Conservation (phyloP, 345 rosid genomes). For the Geranium brycei region DNA sequence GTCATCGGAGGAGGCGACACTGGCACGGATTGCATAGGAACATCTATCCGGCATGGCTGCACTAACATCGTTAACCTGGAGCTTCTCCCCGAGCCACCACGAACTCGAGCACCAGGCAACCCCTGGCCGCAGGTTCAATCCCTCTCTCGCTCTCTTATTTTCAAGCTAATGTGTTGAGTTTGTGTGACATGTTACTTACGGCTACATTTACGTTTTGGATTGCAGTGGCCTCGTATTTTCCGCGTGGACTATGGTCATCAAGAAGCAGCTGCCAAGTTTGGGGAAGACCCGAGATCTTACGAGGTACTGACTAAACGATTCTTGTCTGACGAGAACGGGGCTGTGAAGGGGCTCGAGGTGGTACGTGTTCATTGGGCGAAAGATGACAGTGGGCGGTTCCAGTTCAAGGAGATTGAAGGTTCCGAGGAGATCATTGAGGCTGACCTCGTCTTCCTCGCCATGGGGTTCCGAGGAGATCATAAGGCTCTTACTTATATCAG, state of each 20-base stretch:
- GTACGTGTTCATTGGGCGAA: conserved; percentile 74
- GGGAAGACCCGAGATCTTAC: conserved; percentile 85
- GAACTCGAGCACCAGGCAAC: conserved; percentile 79
- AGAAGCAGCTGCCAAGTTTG: conserved; percentile 76
- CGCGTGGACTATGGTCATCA: conserved; percentile 96
- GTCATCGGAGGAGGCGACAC: conserved; percentile 99
- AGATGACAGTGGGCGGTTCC: conserved; percentile 74
- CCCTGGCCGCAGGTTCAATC: conserved; percentile 95
- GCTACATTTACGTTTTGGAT: neutral
- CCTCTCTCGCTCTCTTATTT: neutral
- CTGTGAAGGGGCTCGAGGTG: conserved; percentile 72
- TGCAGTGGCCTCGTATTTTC: conserved; percentile 94
- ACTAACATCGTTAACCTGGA: conserved; percentile 61
- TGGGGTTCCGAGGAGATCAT: conserved; percentile 79
- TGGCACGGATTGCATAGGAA: conserved; percentile 95
- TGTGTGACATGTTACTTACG: neutral
- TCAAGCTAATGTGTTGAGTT: neutral
- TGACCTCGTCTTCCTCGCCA: conserved; percentile 77
- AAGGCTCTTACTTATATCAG: no score
- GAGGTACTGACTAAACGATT: conserved; percentile 87
- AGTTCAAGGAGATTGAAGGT: conserved; percentile 79
- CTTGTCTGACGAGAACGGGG: conserved; percentile 72
- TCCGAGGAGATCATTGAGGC: conserved; percentile 75
- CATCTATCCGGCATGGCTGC: conserved; percentile 96
- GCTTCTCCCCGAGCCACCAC: conserved; percentile 91